These are phyloP conservation scores for Hypoxylon sp. DNA, from an alignment of 2,329 filamentous ascomycete species.

Conservation along the genomic window DNA sequence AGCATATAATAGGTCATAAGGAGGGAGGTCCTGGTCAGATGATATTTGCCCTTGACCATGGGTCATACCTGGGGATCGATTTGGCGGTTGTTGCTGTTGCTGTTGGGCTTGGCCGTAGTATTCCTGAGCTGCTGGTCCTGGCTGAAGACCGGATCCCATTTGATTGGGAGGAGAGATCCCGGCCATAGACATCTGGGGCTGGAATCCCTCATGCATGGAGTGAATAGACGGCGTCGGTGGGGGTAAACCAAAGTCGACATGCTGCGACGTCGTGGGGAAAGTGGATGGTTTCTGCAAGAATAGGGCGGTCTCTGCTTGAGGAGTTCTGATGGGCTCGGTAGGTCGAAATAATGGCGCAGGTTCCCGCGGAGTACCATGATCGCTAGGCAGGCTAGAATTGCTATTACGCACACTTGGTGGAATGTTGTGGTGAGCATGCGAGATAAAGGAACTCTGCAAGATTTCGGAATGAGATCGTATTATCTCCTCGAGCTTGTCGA, in stretches of 20 bases:
- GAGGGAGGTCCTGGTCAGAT: conserved; percentile 74
- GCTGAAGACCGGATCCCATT: conserved; percentile 47
- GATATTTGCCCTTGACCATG: conserved; percentile 58
- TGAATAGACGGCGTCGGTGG: conserved; percentile 54
- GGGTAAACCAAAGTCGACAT: conserved; percentile 60
- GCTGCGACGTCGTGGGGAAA: conserved; percentile 57
- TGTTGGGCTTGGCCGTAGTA: conserved; percentile 55
- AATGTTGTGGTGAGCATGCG: conserved; percentile 47
- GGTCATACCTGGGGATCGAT: conserved; percentile 67
- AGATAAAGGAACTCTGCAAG: conserved; percentile 64
- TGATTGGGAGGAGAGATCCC: conserved; percentile 52
- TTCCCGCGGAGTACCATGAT: conserved; percentile 65
- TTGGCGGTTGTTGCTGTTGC: conserved; percentile 52
- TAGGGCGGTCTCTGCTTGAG: conserved; percentile 67
- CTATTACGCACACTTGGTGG: conserved; percentile 58
- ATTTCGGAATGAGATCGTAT: conserved; percentile 72
- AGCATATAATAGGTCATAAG: conserved; percentile 77
- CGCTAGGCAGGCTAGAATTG: conserved; percentile 61
- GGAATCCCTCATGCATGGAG: conserved; percentile 59
- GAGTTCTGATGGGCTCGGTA: conserved; percentile 58
- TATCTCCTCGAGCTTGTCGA: conserved; percentile 74
- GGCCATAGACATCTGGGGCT: conserved; percentile 53
- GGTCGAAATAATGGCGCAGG: conserved; percentile 57
- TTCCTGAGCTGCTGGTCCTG: conserved; percentile 56
- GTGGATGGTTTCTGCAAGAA: conserved; percentile 68